Evolutionary conservation across 2,329 filamentous ascomycete species (phyloP).

Genomic region (Fusarium armeniacum): DNA sequence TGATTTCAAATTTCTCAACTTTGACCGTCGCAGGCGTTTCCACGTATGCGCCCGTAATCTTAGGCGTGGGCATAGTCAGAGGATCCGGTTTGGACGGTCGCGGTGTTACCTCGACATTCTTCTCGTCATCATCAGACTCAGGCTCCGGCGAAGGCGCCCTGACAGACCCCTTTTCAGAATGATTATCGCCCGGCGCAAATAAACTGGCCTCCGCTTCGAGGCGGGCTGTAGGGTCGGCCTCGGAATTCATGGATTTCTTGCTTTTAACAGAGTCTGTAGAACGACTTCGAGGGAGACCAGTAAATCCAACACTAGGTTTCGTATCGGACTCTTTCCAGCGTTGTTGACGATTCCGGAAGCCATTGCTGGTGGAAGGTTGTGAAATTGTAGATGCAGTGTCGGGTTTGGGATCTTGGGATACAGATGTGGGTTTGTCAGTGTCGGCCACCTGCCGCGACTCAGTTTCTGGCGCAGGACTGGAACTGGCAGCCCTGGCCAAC

Average conservation of each 20-base stretch:
- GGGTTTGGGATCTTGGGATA: conserved; percentile 33
- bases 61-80: conserved; percentile 66
- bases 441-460: conserved; percentile 38
- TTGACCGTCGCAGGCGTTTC: conserved; percentile 67
- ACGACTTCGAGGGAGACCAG: conserved; percentile 58
- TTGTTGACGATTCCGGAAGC: conserved; percentile 26
- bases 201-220: conserved; percentile 70
- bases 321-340: conserved; percentile 44
- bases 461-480: conserved; percentile 58
- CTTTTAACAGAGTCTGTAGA: conserved; percentile 64
- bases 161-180: conserved; percentile 69
- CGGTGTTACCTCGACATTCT: conserved; percentile 62
- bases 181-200: conserved; percentile 67
- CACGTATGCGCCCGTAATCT: conserved; percentile 68
- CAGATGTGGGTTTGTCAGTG: conserved; percentile 28
- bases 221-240: conserved; percentile 68
- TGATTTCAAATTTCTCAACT: conserved; percentile 52
- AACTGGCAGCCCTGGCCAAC: conserved; percentile 63
- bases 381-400: conserved; percentile 34
- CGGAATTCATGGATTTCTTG: conserved; percentile 65
- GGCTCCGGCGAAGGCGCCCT: conserved; percentile 61
- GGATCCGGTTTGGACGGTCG: conserved; percentile 61
- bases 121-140: conserved; percentile 55
- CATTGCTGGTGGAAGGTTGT: conserved; percentile 38
- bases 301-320: conserved; percentile 63